A percentile compares a stretch with the other conserved stretches of the same genome.
These are phyloP conservation scores for Epithele typhae DNA, from an alignment of 768 basidiomycete species.

Conservation along the genomic window DNA sequence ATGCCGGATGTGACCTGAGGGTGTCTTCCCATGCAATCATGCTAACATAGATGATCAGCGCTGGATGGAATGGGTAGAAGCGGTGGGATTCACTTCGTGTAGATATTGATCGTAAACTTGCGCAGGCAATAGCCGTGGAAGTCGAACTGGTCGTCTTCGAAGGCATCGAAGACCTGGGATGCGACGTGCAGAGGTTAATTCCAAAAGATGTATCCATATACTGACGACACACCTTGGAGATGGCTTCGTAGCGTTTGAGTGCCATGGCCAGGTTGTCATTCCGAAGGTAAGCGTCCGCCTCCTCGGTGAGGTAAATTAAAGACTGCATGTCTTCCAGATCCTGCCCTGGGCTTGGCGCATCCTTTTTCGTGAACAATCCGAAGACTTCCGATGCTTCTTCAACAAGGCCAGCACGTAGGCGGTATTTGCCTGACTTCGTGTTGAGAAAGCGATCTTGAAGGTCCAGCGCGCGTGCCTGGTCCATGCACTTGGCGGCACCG, in stretches of 20 bases:
- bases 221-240: conserved; percentile 67
- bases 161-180: conserved; percentile 77
- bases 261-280: conserved; percentile 70
- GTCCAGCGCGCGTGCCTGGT: conserved; percentile 82
- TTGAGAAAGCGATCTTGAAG: conserved; percentile 95
- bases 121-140: conserved; percentile 95
- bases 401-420: conserved; percentile 74
- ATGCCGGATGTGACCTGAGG: conserved; percentile 72
- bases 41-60: conserved; percentile 33
- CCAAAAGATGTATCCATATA: too few species aligned
- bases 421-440: conserved; percentile 90
- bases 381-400: conserved; percentile 71
- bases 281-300: conserved; percentile 66
- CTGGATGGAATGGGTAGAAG: neutral
- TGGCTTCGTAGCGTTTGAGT: conserved; percentile 76
- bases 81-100: conserved; percentile 78
- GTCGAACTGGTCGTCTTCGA: conserved; percentile 96
- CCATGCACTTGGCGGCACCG: conserved; percentile 70
- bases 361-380: conserved; percentile 95
- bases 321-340: conserved; percentile 98
- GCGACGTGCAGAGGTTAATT: too few species aligned
- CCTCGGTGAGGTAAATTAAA: conserved; percentile 78
- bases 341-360: conserved; percentile 61
- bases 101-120: conserved; percentile 82
- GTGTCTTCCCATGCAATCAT: conserved; percentile 79